Base-by-base conservation (phyloP, 495 filamentous ascomycete genomes). In the Xylaria flabelliformis region DNA sequence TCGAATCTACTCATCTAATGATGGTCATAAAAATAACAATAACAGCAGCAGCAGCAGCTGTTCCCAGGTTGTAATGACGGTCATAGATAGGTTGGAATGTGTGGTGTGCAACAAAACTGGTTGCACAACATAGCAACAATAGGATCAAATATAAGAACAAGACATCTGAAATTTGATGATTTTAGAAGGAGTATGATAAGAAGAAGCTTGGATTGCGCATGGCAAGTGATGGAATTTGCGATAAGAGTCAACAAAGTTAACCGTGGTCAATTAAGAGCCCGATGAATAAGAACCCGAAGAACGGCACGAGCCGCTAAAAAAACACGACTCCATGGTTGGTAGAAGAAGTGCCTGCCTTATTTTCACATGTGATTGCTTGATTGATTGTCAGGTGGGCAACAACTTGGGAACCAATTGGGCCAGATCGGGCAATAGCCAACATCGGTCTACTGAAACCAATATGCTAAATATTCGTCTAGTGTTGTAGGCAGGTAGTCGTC, bases 281-380 rank as follows among this genome's bases (percentile, higher is more conserved):
- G 29, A 39, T 5, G 58, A 39, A 39, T 39, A 39, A 39, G 36
- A 39, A 39, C 36, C 36, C 36, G 8, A 39, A 6, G 36, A 39
- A 34, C 48, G 58, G 32, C 17, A 61, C 32, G 58, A 61, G 58
- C 39, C 32, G 34, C 55, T 12, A 36, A 32, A 24, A 53, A 24
- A 29, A 5, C 26, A 59, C 21, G 29, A 34, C n/a, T 24, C 26
- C 58, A 26, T 41, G 34, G 34, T 7, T 39, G 17, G 61, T 15
- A 15, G 29, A n/a, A n/a, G n/a, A n/a, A 12, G 29, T 32, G 13
- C 26, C 2, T 19, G 10, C 26, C 12, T 36, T 42, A 2, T 61
- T 61, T 24, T 59, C 58, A 42, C 61, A 63, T 63, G 61, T 63
- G 61, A 63, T 63, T 50, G 46, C 9, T 42, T 13, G 34, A 36